Conservation (phyloP, 208 protist genomes). For the Wallacemonas collosoma region DNA sequence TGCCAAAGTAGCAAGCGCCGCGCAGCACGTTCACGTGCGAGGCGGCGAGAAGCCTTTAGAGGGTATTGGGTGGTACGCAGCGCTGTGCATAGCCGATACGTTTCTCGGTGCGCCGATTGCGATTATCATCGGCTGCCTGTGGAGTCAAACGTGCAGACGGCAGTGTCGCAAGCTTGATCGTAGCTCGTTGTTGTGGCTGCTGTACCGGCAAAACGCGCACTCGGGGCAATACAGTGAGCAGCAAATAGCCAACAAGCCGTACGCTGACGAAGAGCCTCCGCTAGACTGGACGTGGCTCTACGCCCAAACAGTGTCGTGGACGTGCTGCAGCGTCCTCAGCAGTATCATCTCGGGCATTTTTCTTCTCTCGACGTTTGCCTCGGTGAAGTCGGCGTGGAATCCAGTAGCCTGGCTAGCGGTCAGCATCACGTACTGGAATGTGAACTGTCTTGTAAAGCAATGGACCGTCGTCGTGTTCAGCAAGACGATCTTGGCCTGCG, state of each 20-base stretch:
- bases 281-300: slow-evolving; percentile 45
- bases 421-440: slow-evolving; percentile 38
- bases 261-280: slow-evolving; percentile 19
- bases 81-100: slow-evolving; percentile 37
- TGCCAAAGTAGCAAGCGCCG: slow-evolving; percentile 31
- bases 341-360: slow-evolving; percentile 31
- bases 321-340: slow-evolving; percentile 32
- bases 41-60: slow-evolving; percentile 35
- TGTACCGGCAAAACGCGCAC: slow-evolving; percentile 32
- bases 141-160: slow-evolving; percentile 23
- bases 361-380: slow-evolving; percentile 38
- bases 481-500: slow-evolving; percentile 30
- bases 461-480: slow-evolving; percentile 39
- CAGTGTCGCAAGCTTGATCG: slow-evolving; percentile 7
- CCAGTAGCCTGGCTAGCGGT: slow-evolving; percentile 48
- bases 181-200: slow-evolving; percentile 20
- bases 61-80: slow-evolving; percentile 55
- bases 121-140: slow-evolving; percentile 30
- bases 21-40: slow-evolving; percentile 26
- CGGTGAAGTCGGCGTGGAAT: slow-evolving; percentile 31
- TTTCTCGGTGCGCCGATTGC: slow-evolving; percentile 37
- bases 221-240: slow-evolving; percentile 43
- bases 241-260: slow-evolving; percentile 25
- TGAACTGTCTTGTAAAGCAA: slow-evolving; percentile 46
- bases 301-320: slow-evolving; percentile 49